phyloP scores from a whole-genome alignment of 805 yeast genomes.

The Cyberlindnera maclurae region DNA sequence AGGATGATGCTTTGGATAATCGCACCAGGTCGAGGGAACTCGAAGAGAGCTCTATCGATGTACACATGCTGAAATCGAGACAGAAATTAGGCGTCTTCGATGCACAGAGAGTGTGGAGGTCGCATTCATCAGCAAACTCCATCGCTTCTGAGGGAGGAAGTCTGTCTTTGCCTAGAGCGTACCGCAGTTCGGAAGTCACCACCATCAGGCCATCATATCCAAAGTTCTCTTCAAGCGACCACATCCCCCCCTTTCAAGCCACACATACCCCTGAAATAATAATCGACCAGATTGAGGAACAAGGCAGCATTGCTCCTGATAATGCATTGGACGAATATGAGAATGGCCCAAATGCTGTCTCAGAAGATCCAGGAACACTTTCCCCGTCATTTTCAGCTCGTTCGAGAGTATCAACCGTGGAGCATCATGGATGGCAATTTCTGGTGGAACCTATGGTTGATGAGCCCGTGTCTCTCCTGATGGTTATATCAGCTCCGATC shows the following conservation, averaged over 20 bases:
- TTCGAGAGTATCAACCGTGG: not conserved
- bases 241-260: too few species aligned
- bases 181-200: not conserved
- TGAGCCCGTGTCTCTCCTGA: conserved; percentile 2
- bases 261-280: too few species aligned
- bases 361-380: too few species aligned
- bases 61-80: conserved; percentile 14
- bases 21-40: not conserved
- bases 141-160: not conserved
- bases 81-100: conserved; percentile 31
- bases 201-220: not conserved
- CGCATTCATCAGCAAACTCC: conserved; percentile 4
- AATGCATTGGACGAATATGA: too few species aligned
- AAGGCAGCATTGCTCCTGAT: too few species aligned
- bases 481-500: conserved; percentile 3
- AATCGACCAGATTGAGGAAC: too few species aligned
- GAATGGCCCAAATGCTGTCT: too few species aligned
- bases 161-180: not conserved
- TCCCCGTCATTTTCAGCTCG: too few species aligned
- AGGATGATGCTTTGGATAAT: not conserved
- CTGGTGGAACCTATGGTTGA: conserved; percentile 4
- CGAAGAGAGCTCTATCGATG: conserved; percentile 14
- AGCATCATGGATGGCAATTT: not conserved
- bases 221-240: too few species aligned
- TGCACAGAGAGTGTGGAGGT: conserved; percentile 29